Evolutionary conservation across 2,329 filamentous ascomycete species (phyloP), one percentile per base, ranked within the genome.

Genomic region (Knoxdaviesia capensis): DNA sequence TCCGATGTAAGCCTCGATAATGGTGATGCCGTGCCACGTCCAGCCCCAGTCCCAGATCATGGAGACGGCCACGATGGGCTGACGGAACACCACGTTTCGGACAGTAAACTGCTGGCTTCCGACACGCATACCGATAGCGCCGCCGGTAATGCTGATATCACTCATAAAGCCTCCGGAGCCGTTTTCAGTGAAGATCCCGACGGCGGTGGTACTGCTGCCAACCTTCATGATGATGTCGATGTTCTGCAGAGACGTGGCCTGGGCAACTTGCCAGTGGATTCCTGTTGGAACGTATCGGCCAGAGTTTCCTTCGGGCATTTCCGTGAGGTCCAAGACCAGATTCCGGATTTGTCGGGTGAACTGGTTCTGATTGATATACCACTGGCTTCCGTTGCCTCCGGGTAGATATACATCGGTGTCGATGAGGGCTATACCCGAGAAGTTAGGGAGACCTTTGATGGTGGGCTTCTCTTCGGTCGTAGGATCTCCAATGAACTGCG

Each of bases 41-140:
- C 76, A 85, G 31, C 71, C 71, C 79, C 79, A 85, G 56, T 80
- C 70, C 79, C 80, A 84, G 48, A 77, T 69, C 58, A 80, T 71
- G 52, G 68, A 73, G 41, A 82, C 71, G 39, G 71, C 69, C 6
- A 75, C 81, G 20, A 20, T 20, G 3, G 20, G 47, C 73, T 75
- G 52, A 66, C 62, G 48, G 60, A 83, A 83, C 10, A 64, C 68
- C 41, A 82, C 48, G 54, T 80, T 78, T 37, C 74, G 66, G 47
- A 74, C 74, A 3, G 76, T 80, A 52, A 80, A 83, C 53, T 84
- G 78, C 51, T 77, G 73, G 52, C 71, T 75, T 10, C 73, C 74
- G 38, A 46, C 62, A 3, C 20, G 20, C 20, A 20, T 20, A 20
- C 20, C 20, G 3, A 20, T 20, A 20, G 20, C 20, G 20, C 73